These are phyloP conservation scores for Tulasnella sp. DNA, from an alignment of 768 basidiomycete genomes.

Conservation along the genomic window DNA sequence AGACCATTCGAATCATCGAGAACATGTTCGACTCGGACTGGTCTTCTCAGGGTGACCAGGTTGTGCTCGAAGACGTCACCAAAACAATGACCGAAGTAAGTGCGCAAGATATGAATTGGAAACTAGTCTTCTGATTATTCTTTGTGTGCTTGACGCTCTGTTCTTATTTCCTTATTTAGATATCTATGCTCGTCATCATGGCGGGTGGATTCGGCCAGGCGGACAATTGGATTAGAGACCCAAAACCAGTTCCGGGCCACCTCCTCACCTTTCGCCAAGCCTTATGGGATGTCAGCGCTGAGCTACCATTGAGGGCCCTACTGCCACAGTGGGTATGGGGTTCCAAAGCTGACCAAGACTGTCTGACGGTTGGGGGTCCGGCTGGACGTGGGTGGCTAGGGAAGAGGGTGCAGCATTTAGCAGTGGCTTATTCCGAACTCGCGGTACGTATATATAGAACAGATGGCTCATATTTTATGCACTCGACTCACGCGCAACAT, in stretches of 20 bases:
- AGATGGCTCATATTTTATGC: background rate
- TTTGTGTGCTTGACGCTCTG: background rate
- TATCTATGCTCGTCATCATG: background rate
- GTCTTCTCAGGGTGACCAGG: background rate
- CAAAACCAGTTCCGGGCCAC: background rate
- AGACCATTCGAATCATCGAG: background rate
- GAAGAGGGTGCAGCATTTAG: background rate
- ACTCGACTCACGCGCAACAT: too few relatives aligned
- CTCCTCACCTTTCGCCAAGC: conserved; percentile 8
- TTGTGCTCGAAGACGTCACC: background rate
- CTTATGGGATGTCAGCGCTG: background rate
- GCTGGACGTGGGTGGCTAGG: conserved; percentile 8
- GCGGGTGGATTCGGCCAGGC: conserved; percentile 1
- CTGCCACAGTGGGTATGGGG: conserved; percentile 7
- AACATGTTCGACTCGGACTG: conserved; percentile 8
- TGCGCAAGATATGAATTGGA: too few relatives aligned
- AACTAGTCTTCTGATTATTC: too few relatives aligned
- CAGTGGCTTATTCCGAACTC: background rate
- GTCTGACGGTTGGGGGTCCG: background rate
- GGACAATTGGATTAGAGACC: background rate
- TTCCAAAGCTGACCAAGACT: background rate
- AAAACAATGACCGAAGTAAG: background rate
- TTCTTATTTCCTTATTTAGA: background rate
- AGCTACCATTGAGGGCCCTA: background rate
- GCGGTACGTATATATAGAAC: too few relatives aligned